Conservation (phyloP, 176 grass and related monocot species). For the Areca catechu region DNA sequence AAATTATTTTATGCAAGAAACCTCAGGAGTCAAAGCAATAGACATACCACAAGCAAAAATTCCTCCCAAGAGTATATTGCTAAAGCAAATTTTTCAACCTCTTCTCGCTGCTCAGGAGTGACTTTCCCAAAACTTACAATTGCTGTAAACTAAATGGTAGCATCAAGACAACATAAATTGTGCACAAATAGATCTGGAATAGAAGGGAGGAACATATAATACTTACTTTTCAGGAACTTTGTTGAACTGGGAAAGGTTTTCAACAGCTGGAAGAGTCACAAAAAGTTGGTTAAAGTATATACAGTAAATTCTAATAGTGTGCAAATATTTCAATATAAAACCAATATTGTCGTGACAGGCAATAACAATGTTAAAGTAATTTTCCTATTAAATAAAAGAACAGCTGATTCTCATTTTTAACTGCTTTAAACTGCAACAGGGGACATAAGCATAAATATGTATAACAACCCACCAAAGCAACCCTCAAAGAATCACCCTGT, state of each 20-base stretch:
- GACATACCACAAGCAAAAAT: conserved; percentile 59
- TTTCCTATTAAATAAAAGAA: too few species aligned
- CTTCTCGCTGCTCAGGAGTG: conserved; percentile 63
- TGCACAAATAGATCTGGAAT: background rate
- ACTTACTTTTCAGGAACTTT: conserved; percentile 75
- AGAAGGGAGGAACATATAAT: conserved; percentile 2
- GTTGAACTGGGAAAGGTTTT: conserved; percentile 57
- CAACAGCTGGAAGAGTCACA: conserved; percentile 38
- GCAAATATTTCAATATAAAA: too few species aligned
- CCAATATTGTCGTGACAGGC: too few species aligned
- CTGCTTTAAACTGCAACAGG: too few species aligned
- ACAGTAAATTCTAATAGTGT: too few species aligned
- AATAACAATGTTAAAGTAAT: too few species aligned
- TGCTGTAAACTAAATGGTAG: conserved; percentile 23
- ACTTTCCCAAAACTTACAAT: conserved; percentile 82
- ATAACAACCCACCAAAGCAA: too few species aligned
- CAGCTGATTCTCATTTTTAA: too few species aligned
- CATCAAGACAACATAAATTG: background rate
- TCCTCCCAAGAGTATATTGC: conserved; percentile 90
- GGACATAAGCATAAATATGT: too few species aligned
- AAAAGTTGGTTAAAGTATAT: too few species aligned
- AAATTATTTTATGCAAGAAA: too few species aligned
- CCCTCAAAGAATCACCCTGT: too few species aligned
- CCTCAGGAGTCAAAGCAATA: background rate
- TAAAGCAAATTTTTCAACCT: conserved; percentile 45